phyloP scores from a whole-genome alignment of 169 alveolate genomes.

The Cystoisospora suis region DNA sequence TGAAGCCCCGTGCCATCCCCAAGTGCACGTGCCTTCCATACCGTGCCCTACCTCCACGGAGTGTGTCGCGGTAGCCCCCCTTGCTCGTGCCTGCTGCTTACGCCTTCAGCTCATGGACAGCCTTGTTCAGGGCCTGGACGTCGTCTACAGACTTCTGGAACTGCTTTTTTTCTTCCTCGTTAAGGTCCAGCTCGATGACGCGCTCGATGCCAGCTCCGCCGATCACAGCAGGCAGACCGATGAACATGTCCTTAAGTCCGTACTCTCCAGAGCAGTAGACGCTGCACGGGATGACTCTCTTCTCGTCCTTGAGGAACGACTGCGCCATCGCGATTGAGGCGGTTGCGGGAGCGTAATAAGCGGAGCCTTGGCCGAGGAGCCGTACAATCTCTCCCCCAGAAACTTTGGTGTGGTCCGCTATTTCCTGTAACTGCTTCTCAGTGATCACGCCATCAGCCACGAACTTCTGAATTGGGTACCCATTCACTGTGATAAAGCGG shows the following conservation, averaged over 20 bases:
- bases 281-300: slow-evolving; percentile 76
- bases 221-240: slow-evolving; percentile 79
- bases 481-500: slow-evolving; percentile 69
- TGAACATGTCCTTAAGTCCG: slow-evolving; percentile 74
- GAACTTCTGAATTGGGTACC: slow-evolving; percentile 73
- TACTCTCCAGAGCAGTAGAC: slow-evolving; percentile 75
- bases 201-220: slow-evolving; percentile 77
- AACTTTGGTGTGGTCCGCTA: slow-evolving; percentile 72
- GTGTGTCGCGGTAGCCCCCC: not conserved
- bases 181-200: slow-evolving; percentile 70
- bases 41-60: not conserved
- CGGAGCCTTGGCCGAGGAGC: slow-evolving; percentile 74
- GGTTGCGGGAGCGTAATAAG: slow-evolving; percentile 80
- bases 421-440: slow-evolving; percentile 71
- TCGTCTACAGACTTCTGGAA: slow-evolving; percentile 51
- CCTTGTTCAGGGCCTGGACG: slow-evolving; percentile 38
- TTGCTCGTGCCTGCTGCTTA: slow-evolving; percentile 11
- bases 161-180: slow-evolving; percentile 43
- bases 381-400: slow-evolving; percentile 79
- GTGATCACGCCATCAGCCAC: slow-evolving; percentile 65
- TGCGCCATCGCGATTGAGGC: slow-evolving; percentile 75
- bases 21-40: too few relatives aligned
- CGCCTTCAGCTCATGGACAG: slow-evolving; percentile 30
- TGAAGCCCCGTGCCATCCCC: too few relatives aligned
- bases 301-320: slow-evolving; percentile 74